These are phyloP conservation scores for Colletotrichum cordylinicola DNA, from an alignment of 2,329 filamentous ascomycete species.

Conservation along the genomic window DNA sequence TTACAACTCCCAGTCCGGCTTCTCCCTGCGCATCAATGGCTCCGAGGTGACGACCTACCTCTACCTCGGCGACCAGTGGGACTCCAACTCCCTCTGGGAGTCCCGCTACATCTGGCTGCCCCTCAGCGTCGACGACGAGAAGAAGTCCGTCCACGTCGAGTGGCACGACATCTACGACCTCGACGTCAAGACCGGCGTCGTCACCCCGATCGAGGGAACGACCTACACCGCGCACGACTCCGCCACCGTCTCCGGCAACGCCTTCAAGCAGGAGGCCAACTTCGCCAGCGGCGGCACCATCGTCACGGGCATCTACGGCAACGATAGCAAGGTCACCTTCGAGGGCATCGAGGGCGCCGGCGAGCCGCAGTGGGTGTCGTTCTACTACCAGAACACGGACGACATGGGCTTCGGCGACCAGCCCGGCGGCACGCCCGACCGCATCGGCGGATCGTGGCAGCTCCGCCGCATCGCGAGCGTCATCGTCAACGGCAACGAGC, in stretches of 20 bases:
- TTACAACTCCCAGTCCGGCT: slow-evolving; percentile 58
- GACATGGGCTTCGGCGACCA: slow-evolving; percentile 66
- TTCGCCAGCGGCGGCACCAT: slow-evolving; percentile 53
- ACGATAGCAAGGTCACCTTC: slow-evolving; percentile 57
- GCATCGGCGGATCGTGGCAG: slow-evolving; percentile 65
- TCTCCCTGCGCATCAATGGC: slow-evolving; percentile 52
- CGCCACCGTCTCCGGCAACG: slow-evolving; percentile 47
- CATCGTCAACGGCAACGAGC: slow-evolving; percentile 55
- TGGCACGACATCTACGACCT: slow-evolving; percentile 63
- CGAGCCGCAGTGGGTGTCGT: slow-evolving; percentile 58
- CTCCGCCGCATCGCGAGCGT: slow-evolving; percentile 65
- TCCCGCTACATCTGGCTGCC: slow-evolving; percentile 62
- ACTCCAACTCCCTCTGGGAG: slow-evolving; percentile 58
- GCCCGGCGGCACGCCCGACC: slow-evolving; percentile 61
- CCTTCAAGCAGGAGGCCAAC: slow-evolving; percentile 56
- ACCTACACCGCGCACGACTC: slow-evolving; percentile 48
- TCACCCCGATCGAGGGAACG: slow-evolving; percentile 50
- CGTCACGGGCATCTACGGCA: slow-evolving; percentile 56
- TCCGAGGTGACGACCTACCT: slow-evolving; percentile 55
- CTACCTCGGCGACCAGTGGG: slow-evolving; percentile 57
- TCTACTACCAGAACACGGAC: slow-evolving; percentile 64
- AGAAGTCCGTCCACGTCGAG: slow-evolving; percentile 50
- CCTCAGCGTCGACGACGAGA: slow-evolving; percentile 54
- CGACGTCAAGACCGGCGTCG: slow-evolving; percentile 54
- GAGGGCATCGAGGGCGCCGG: slow-evolving; percentile 46